A percentile compares a stretch with the other conserved stretches of the same genome.
These are phyloP conservation scores for Ogataea methanolica DNA, from an alignment of 805 yeast genomes.

Conservation along the genomic window DNA sequence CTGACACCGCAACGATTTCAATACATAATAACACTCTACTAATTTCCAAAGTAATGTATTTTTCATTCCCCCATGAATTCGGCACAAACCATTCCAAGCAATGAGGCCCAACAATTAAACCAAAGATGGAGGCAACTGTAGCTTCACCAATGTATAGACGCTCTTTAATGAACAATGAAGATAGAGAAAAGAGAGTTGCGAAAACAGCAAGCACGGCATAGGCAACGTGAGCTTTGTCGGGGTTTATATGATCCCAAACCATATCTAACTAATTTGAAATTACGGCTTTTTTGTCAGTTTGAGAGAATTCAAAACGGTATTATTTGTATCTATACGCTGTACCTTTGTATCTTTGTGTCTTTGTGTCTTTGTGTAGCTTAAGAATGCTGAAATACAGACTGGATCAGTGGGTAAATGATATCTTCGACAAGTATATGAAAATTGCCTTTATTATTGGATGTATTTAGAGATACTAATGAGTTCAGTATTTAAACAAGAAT, in stretches of 20 bases:
- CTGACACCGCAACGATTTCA: conserved; percentile 70
- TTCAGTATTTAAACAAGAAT: no score
- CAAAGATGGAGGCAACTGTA: conserved; percentile 59
- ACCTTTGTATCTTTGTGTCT: no score
- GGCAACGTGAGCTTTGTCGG: conserved; percentile 32
- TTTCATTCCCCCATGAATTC: conserved; percentile 50
- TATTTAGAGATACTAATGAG: no score
- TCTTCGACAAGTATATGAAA: no score
- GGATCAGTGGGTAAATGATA: no score
- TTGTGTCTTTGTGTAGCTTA: no score
- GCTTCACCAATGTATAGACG: conserved; percentile 61
- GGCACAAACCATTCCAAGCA: conserved; percentile 57
- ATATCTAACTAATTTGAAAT: conserved; percentile 5
- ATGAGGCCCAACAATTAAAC: conserved; percentile 57
- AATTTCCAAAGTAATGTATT: conserved; percentile 51
- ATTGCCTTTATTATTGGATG: no score
- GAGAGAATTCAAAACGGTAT: no score
- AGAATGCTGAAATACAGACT: no score
- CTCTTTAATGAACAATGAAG: conserved; percentile 57
- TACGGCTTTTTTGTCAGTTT: conserved; percentile 29
- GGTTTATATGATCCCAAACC: conserved; percentile 31
- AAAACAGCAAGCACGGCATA: conserved; percentile 62
- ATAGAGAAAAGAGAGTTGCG: conserved; percentile 50
- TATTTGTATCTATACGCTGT: no score
- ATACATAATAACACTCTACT: conserved; percentile 62